Evolutionary conservation across 768 basidiomycete species (phyloP), one percentile per base, ranked within the genome.

Genomic region (Boletus tomentosulus): DNA sequence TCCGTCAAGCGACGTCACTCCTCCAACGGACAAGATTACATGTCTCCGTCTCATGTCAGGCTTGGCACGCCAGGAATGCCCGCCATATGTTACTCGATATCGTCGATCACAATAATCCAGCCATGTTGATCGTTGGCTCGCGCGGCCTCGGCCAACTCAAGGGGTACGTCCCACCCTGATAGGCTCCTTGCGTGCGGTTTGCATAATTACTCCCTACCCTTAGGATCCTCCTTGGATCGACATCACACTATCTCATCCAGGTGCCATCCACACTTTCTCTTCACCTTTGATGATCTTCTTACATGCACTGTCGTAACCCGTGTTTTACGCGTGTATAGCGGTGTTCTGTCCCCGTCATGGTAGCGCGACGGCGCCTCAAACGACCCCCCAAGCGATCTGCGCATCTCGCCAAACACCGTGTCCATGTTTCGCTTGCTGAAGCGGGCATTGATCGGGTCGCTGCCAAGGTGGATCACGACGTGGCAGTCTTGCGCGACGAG

Each of bases 301-400:
- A 19, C 19, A 19, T 19, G 19, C 19, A 19, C 19, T 19, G 19
- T 19, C 19, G 28, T 8, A 8, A 1, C 6, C 28, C 28, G 28
- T 8, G 28, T 30, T 30, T 9, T 30, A 1, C 7, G 33, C 10
- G 42, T 15, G 33, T 43, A 10, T 16, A 92, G 78, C 94, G 92
- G 72, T 95, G 92, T 57, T 92, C 92, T 15, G 94, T 96, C 0
- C 94, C 95, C 0, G 93, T 97, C 51, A 96, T 98, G 94, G 92
- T 96, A 50, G 92, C 94, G 5, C 90, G 94, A 50, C 85, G 93
- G 49, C 79, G 94, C 12, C 85, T 97, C 68, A 92, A 91, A 70
- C 85, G 92, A 3, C 91, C 93, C 22, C 85, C 93, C 12, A 82
- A 84, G 51, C 87, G 85, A 46, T 80, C 83, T 4, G 89, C 90